phyloP scores from a whole-genome alignment of 1,284 basidiomycete species.

The Amylostereum chailletii region DNA sequence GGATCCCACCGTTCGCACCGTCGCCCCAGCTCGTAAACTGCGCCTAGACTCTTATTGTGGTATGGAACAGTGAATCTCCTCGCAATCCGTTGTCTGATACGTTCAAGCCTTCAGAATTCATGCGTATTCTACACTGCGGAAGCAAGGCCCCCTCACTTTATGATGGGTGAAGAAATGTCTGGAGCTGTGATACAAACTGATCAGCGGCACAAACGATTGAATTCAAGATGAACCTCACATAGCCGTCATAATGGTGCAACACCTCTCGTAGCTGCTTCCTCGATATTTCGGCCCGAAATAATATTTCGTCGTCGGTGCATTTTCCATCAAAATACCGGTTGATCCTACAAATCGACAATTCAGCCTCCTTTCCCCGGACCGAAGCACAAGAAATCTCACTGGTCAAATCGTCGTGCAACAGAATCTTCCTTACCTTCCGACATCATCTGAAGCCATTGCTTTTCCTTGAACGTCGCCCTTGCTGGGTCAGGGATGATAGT shows the following conservation, averaged over 20 bases:
- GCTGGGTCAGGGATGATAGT: conserved; percentile 79
- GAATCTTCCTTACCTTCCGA: conserved; percentile 64
- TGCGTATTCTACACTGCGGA: neutral
- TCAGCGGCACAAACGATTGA: no score
- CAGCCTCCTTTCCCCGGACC: conserved; percentile 1
- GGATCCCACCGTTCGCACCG: no score
- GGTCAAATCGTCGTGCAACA: conserved; percentile 55
- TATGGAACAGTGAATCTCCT: no score
- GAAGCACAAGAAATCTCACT: conserved; percentile 28
- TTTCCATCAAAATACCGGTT: conserved; percentile 81
- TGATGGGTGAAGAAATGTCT: conserved; percentile 46
- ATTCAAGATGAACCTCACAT: conserved; percentile 32
- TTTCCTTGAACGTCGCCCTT: conserved; percentile 66
- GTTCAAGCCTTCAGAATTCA: neutral
- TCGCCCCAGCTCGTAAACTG: no score
- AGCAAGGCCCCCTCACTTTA: conserved; percentile 11
- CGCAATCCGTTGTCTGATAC: neutral
- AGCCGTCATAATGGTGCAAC: conserved; percentile 73
- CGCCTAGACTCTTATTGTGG: no score
- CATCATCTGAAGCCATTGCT: conserved; percentile 79
- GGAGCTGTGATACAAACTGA: conserved; percentile 17
- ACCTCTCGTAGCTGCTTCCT: conserved; percentile 71
- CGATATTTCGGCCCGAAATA: conserved; percentile 67
- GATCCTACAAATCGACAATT: conserved; percentile 35
- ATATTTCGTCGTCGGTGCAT: conserved; percentile 71